Conservation (phyloP, 805 yeast genomes). For the Kregervanrija fluxuum region DNA sequence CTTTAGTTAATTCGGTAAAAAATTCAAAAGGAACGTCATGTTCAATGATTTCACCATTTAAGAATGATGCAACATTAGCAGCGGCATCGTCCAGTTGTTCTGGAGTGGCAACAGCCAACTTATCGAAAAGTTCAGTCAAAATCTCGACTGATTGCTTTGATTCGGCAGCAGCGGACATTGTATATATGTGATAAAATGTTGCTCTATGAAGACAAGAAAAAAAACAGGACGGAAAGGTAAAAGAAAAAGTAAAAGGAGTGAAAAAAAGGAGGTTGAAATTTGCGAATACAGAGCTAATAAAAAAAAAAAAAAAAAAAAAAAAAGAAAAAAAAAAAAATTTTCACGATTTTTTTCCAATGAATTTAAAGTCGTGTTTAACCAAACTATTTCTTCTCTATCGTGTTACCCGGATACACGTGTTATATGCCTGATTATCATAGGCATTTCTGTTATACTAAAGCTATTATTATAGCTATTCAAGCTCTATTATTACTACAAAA, state of each 20-base stretch:
- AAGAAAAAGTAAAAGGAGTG: neutral
- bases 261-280: neutral
- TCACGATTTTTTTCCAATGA: neutral
- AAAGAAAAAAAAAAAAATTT: conserved; percentile 2
- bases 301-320: neutral
- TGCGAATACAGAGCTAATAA: neutral
- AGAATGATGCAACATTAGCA: conserved; percentile 81
- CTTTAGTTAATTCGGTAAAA: conserved; percentile 68
- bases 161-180: conserved; percentile 39
- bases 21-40: conserved; percentile 94
- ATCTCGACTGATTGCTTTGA: conserved; percentile 66
- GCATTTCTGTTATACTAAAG: no score
- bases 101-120: conserved; percentile 80
- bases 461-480: no score
- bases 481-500: no score
- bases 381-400: no score
- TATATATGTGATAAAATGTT: neutral
- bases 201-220: neutral
- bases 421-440: no score
- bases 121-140: conserved; percentile 87
- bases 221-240: neutral
- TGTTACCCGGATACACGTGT: no score
- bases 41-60: conserved; percentile 95
- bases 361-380: neutral
- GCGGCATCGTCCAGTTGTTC: conserved; percentile 85